Percentiles rank a stretch among this genome's conserved stretches.
phyloP scores from a whole-genome alignment of 139 green algal species.

The Eudorina sp. region DNA sequence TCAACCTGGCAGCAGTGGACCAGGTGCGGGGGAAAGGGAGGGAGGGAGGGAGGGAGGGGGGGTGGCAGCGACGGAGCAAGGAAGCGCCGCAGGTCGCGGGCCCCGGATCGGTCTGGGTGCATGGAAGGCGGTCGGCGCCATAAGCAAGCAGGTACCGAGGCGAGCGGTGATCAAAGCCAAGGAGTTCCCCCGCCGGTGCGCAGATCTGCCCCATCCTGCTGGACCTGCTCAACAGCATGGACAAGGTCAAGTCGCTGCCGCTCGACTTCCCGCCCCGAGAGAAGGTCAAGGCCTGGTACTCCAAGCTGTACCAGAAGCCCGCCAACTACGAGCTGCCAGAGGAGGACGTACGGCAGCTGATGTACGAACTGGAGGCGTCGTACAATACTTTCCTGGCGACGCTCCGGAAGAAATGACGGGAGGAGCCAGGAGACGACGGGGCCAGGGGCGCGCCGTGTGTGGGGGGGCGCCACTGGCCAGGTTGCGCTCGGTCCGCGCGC shows the following conservation, averaged over 20 bases:
- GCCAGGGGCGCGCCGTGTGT: no score
- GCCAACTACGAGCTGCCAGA: conserved; percentile 89
- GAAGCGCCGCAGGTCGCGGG: no score
- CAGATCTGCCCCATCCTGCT: conserved; percentile 89
- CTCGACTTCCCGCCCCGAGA: conserved; percentile 84
- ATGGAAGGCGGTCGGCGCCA: no score
- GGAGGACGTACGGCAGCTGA: conserved; percentile 88
- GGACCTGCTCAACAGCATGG: conserved; percentile 84
- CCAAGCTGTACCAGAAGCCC: conserved; percentile 84
- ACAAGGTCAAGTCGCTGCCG: conserved; percentile 82
- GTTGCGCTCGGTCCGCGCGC: no score
- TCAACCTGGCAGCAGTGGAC: conserved; percentile 95
- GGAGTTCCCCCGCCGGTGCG: not conserved
- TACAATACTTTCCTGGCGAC: conserved; percentile 88
- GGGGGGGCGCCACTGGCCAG: no score
- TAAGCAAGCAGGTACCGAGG: no score
- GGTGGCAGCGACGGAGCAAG: no score
- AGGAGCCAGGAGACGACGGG: no score
- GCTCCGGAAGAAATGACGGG: conserved; percentile 57
- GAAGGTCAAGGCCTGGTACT: conserved; percentile 76
- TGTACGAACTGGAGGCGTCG: conserved; percentile 90
- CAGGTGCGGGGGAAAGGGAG: conserved; percentile 72
- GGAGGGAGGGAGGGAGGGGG: no score
- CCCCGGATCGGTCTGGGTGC: no score
- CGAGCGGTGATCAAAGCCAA: no score